These are phyloP conservation scores for Tagetes patula DNA, from an alignment of 129 eudicot genomes.

Conservation along the genomic window DNA sequence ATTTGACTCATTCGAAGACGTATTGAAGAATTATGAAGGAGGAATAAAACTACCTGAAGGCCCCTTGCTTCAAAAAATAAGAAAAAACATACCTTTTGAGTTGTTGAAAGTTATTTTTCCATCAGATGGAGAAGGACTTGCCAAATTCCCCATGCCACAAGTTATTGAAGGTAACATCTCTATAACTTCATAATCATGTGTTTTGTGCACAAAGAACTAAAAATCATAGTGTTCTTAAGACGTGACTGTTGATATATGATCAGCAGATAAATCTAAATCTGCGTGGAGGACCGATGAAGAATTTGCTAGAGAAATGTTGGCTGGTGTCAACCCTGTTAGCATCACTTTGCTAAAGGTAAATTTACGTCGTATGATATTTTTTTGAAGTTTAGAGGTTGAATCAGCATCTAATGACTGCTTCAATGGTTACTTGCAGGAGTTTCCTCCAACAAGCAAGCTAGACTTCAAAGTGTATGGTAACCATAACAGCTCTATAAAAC, in stretches of 20 bases:
- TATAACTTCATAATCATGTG: not conserved
- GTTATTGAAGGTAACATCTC: conserved; percentile 44
- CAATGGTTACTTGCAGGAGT: conserved; percentile 41
- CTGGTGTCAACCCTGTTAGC: conserved; percentile 23
- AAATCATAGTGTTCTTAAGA: not conserved
- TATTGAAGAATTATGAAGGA: conserved; percentile 44
- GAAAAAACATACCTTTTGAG: conserved; percentile 38
- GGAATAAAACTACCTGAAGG: conserved; percentile 42
- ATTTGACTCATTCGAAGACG: conserved; percentile 47
- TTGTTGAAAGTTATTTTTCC: conserved; percentile 38
- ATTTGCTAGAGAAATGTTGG: conserved; percentile 27
- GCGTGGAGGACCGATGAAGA: conserved; percentile 62
- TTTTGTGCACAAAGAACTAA: not conserved
- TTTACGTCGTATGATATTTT: not conserved
- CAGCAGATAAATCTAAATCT: conserved; percentile 57
- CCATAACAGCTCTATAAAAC: conserved; percentile 43
- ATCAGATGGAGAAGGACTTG: conserved; percentile 45
- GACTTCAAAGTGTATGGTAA: conserved; percentile 27
- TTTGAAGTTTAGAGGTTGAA: not conserved
- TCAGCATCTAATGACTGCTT: not conserved
- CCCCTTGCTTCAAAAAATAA: conserved; percentile 19
- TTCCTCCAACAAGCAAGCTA: conserved; percentile 56
- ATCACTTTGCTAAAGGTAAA: conserved; percentile 26
- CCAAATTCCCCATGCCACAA: conserved; percentile 52
- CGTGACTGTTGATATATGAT: not conserved